Percentiles rank a stretch among this genome's conserved stretches.
phyloP scores from a whole-genome alignment of 192 early-diverging fungal genomes.

The Entomortierella beljakovae region DNA sequence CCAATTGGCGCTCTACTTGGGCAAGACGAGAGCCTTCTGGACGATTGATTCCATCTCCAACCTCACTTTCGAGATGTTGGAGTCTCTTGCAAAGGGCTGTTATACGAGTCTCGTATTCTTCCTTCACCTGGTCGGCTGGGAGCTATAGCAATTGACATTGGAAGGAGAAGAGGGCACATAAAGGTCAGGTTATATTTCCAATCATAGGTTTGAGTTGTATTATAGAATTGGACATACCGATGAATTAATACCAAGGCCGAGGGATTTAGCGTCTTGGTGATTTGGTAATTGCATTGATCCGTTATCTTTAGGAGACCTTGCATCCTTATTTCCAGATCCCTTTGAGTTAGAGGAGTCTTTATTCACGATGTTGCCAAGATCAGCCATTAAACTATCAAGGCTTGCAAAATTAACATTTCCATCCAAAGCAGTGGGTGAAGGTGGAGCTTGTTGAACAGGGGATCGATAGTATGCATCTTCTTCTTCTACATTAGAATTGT shows the following conservation, averaged over 20 bases:
- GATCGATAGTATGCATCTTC: slow-evolving; percentile 41
- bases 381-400: slow-evolving; percentile 82
- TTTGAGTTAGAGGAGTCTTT: slow-evolving; percentile 44
- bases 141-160: neutral
- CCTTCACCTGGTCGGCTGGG: slow-evolving; percentile 57
- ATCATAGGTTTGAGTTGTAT: too few species aligned
- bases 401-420: slow-evolving; percentile 67
- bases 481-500: slow-evolving; percentile 37
- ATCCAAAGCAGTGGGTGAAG: slow-evolving; percentile 31
- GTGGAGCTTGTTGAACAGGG: slow-evolving; percentile 28
- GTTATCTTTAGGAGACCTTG: neutral
- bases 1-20: slow-evolving; percentile 54
- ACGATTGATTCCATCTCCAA: slow-evolving; percentile 51
- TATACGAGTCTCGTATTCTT: slow-evolving; percentile 76
- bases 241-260: too few species aligned
- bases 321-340: slow-evolving; percentile 17
- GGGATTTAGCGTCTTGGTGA: too few species aligned
- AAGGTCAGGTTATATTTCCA: too few species aligned
- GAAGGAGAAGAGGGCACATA: neutral
- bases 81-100: slow-evolving; percentile 71
- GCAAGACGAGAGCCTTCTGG: slow-evolving; percentile 43
- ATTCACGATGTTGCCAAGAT: slow-evolving; percentile 73
- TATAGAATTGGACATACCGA: too few species aligned
- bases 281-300: too few species aligned
- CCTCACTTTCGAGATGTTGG: slow-evolving; percentile 74